A percentile compares a stretch with the other conserved stretches of the same genome.
phyloP scores from a whole-genome alignment of 192 early-diverging fungal genomes.

The Mortierella antarctica region DNA sequence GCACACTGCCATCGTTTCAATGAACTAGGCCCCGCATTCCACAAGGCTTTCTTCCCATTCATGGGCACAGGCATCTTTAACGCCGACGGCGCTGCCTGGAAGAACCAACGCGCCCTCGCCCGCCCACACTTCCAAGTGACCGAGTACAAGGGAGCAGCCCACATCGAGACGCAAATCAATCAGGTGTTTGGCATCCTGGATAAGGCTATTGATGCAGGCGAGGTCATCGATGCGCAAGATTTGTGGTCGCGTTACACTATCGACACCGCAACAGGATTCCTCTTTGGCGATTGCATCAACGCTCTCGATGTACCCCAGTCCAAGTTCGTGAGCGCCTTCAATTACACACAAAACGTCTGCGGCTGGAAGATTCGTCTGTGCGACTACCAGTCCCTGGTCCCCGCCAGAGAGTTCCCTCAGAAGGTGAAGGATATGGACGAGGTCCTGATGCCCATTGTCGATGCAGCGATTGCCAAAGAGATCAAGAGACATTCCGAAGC shows the following conservation, averaged over 20 bases:
- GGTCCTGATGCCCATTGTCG: slow-evolving; percentile 41
- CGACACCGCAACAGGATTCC: slow-evolving; percentile 49
- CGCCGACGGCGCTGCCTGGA: slow-evolving; percentile 49
- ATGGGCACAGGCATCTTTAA: slow-evolving; percentile 55
- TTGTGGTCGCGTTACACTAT: slow-evolving; percentile 53
- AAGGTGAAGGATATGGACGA: slow-evolving; percentile 54
- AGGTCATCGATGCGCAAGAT: slow-evolving; percentile 38
- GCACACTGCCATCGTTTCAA: neutral
- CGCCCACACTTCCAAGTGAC: slow-evolving; percentile 54
- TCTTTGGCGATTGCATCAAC: slow-evolving; percentile 49
- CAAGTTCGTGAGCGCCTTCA: slow-evolving; percentile 46
- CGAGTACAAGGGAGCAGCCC: slow-evolving; percentile 52
- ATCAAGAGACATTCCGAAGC: slow-evolving; percentile 14
- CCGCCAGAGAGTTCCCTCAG: slow-evolving; percentile 33
- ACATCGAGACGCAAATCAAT: slow-evolving; percentile 53
- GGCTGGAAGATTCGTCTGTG: slow-evolving; percentile 53
- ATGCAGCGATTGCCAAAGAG: slow-evolving; percentile 39
- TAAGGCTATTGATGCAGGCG: slow-evolving; percentile 25
- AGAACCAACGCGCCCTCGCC: slow-evolving; percentile 51
- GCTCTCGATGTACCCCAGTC: slow-evolving; percentile 41
- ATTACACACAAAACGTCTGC: slow-evolving; percentile 53
- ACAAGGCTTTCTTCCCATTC: slow-evolving; percentile 50
- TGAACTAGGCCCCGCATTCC: slow-evolving; percentile 41
- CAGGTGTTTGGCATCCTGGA: slow-evolving; percentile 50
- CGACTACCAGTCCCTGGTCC: slow-evolving; percentile 36